These are phyloP conservation scores for Hypoxylon fuscum DNA, from an alignment of 495 filamentous ascomycete species.

Conservation along the genomic window DNA sequence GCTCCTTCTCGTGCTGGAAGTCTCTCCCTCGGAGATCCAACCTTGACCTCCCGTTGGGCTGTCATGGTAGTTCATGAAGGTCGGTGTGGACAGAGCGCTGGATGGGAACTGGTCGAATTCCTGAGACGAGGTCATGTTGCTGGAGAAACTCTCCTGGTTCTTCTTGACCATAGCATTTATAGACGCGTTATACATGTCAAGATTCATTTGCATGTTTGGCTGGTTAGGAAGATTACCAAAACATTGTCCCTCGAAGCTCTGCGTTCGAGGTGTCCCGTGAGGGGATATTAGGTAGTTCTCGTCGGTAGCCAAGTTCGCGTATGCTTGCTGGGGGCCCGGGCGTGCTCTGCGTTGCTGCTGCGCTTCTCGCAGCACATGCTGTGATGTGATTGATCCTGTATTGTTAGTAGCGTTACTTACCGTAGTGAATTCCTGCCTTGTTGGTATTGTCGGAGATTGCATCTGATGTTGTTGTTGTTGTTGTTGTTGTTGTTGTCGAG, in stretches of 20 bases:
- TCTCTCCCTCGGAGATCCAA: constrained; percentile 58
- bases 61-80: constrained; percentile 56
- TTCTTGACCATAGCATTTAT: constrained; percentile 55
- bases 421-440: constrained; percentile 60
- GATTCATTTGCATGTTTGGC: constrained; percentile 46
- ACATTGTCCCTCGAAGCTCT: constrained; percentile 50
- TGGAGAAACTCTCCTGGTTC: constrained; percentile 50
- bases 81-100: constrained; percentile 55
- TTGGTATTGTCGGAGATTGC: constrained; percentile 51
- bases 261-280: constrained; percentile 55
- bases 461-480: constrained; percentile 39
- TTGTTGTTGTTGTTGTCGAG: constrained; percentile 56
- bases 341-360: constrained; percentile 76
- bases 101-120: constrained; percentile 55
- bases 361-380: constrained; percentile 74
- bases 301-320: constrained; percentile 48
- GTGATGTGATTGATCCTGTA: constrained; percentile 64
- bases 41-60: constrained; percentile 50
- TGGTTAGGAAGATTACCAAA: constrained; percentile 44
- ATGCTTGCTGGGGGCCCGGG: constrained; percentile 61
- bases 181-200: constrained; percentile 52
- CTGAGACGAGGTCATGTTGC: constrained; percentile 38
- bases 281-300: constrained; percentile 58
- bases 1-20: constrained; percentile 45
- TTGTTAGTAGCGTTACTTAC: constrained; percentile 69